Conservation (phyloP, 306 rosid genomes). For the Trifolium subterraneum region DNA sequence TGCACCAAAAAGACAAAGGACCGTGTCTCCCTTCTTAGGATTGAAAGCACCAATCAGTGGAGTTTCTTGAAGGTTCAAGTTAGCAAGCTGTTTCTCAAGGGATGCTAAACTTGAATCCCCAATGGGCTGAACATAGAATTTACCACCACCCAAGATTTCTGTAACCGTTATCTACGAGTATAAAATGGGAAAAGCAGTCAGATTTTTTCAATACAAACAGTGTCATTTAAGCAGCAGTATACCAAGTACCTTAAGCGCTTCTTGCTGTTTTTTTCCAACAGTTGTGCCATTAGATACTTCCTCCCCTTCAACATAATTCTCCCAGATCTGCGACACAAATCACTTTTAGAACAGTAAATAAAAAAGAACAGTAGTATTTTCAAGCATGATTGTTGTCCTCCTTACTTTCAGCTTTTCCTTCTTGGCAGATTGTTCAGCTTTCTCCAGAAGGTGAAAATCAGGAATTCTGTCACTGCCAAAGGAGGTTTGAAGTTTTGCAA, state of each 20-base stretch:
- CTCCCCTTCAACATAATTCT: conserved; percentile 93
- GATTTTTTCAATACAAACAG: conserved; percentile 26
- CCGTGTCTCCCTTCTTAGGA: conserved; percentile 95
- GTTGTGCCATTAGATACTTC: conserved; percentile 74
- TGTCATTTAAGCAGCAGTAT: conserved; percentile 22
- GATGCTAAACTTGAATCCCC: conserved; percentile 85
- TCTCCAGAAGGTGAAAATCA: conserved; percentile 79
- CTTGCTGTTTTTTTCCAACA: conserved; percentile 80
- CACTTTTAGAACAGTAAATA: conserved; percentile 46
- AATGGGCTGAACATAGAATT: conserved; percentile 83
- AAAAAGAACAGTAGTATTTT: conserved; percentile 12
- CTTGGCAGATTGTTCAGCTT: conserved; percentile 89
- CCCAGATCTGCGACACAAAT: conserved; percentile 81
- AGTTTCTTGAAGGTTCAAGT: conserved; percentile 86
- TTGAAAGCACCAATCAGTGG: conserved; percentile 86
- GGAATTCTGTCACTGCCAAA: conserved; percentile 91
- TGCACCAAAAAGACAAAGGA: conserved; percentile 76
- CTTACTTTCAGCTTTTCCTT: conserved; percentile 84
- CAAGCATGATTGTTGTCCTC: conserved; percentile 11
- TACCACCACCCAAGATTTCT: conserved; percentile 89
- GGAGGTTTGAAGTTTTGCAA: conserved; percentile 85
- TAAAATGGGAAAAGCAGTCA: conserved; percentile 35
- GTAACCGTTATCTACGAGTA: conserved; percentile 73
- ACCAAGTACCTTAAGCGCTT: conserved; percentile 82
- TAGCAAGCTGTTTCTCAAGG: conserved; percentile 81